These are phyloP conservation scores for Tricholoma hemisulphureum DNA, from an alignment of 768 basidiomycete genomes.

Conservation along the genomic window DNA sequence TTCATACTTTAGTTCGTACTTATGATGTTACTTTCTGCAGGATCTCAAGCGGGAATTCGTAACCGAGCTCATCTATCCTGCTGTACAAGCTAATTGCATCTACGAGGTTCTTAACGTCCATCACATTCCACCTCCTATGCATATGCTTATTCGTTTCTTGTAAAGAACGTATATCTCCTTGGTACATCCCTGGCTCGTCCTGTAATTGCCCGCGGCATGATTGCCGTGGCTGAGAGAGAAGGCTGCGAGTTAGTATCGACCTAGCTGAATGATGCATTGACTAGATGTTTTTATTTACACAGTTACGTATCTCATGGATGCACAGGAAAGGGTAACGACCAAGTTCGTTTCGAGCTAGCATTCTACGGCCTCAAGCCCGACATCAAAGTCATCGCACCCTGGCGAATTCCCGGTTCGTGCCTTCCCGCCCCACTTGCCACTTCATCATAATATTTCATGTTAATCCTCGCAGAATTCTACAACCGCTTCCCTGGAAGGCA, in stretches of 20 bases:
- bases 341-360: constrained; percentile 98
- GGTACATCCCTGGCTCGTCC: constrained; percentile 98
- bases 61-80: constrained; percentile 95
- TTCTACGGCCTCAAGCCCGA: constrained; percentile 98
- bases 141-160: constrained; percentile 3
- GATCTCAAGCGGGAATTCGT: constrained; percentile 95
- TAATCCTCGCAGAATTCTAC: constrained; percentile 73
- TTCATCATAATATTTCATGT: constrained; percentile 5
- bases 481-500: constrained; percentile 95
- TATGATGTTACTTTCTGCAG: constrained; percentile 35
- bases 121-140: background rate
- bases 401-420: constrained; percentile 84
- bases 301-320: constrained; percentile 98
- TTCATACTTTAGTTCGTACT: background rate
- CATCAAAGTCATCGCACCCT: constrained; percentile 98
- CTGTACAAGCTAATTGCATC: constrained; percentile 97
- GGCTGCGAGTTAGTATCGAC: constrained; percentile 82
- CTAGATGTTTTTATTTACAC: constrained; percentile 24
- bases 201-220: constrained; percentile 99
- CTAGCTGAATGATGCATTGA: background rate
- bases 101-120: constrained; percentile 69
- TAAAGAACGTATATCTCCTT: constrained; percentile 90
- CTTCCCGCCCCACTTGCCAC: background rate
- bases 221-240: constrained; percentile 83
- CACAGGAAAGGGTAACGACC: constrained; percentile 99